phyloP scores from a whole-genome alignment of 345 rosid species.

The Ceriops decandra region DNA sequence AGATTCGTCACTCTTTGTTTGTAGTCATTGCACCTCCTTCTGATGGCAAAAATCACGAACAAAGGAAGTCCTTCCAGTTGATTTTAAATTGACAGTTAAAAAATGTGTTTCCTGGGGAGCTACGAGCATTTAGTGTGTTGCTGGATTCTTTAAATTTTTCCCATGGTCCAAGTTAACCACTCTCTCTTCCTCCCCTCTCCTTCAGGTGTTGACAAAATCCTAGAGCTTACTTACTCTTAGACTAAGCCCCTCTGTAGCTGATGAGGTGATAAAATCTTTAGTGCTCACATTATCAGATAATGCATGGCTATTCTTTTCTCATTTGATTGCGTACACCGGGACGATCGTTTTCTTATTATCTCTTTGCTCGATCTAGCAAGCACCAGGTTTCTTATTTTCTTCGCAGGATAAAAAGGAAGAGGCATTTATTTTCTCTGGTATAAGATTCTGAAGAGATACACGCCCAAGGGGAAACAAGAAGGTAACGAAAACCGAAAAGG shows the following conservation, averaged over 20 bases:
- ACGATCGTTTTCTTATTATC: no score
- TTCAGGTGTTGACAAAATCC: slow-evolving; percentile 80
- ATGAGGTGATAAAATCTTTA: slow-evolving; percentile 62
- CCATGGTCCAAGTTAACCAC: not conserved
- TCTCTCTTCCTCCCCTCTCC: no score
- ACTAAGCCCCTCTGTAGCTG: slow-evolving; percentile 69
- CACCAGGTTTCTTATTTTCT: no score
- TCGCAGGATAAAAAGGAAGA: no score
- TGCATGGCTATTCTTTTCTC: not conserved
- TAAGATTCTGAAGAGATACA: no score
- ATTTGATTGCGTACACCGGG: not conserved
- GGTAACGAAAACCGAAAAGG: no score
- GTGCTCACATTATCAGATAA: not conserved
- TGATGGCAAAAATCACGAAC: slow-evolving; percentile 47
- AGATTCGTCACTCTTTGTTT: slow-evolving; percentile 9
- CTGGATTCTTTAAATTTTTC: slow-evolving; percentile 2
- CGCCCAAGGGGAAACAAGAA: no score
- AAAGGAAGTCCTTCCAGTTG: slow-evolving; percentile 68
- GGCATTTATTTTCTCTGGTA: no score
- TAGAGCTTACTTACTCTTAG: slow-evolving; percentile 77
- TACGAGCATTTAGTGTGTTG: slow-evolving; percentile 47
- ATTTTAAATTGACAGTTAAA: slow-evolving; percentile 78
- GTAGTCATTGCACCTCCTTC: slow-evolving; percentile 62
- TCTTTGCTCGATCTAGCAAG: no score
- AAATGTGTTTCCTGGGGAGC: slow-evolving; percentile 79